phyloP scores from a whole-genome alignment of 1,284 basidiomycete species.

The Sporisorium iseilematis-ciliati region DNA sequence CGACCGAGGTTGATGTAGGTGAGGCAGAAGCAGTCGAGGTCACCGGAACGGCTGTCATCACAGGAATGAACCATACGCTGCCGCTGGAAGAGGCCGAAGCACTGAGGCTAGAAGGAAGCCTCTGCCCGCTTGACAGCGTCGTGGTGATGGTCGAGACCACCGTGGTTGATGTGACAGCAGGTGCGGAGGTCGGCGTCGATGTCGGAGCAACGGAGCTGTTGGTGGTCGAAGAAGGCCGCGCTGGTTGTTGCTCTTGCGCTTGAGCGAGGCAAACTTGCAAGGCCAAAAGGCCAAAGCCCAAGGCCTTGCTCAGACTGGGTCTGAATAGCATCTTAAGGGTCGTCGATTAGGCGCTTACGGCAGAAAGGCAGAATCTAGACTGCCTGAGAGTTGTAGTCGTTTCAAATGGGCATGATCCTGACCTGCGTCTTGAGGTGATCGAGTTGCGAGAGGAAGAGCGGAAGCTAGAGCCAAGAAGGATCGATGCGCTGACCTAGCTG shows the following conservation, averaged over 20 bases:
- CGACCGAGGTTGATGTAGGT: conserved; percentile 5
- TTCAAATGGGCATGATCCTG: conserved; percentile 2
- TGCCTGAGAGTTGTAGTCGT: neutral
- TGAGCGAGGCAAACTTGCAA: conserved; percentile 19
- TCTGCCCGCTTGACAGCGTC: conserved; percentile 36
- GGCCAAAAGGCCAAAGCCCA: conserved; percentile 17
- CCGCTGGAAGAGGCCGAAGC: conserved; percentile 34
- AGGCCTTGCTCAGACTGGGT: conserved; percentile 1
- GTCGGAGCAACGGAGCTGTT: conserved; percentile 12
- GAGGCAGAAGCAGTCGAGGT: conserved; percentile 11
- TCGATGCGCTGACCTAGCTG: neutral
- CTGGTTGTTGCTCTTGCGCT: conserved; percentile 16
- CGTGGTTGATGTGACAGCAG: conserved; percentile 10
- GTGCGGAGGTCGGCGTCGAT: conserved; percentile 8
- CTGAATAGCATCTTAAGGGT: conserved; percentile 23
- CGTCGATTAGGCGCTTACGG: neutral
- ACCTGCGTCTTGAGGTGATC: neutral
- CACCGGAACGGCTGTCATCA: conserved; percentile 29
- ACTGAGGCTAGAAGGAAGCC: conserved; percentile 40
- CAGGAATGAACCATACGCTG: conserved; percentile 41
- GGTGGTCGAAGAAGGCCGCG: conserved; percentile 20
- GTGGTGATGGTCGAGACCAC: conserved; percentile 42
- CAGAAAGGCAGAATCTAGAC: neutral
- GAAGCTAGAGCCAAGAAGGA: neutral
- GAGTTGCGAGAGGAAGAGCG: neutral